Conservation (phyloP, 257 asterid genomes). For the Mentha longifolia region DNA sequence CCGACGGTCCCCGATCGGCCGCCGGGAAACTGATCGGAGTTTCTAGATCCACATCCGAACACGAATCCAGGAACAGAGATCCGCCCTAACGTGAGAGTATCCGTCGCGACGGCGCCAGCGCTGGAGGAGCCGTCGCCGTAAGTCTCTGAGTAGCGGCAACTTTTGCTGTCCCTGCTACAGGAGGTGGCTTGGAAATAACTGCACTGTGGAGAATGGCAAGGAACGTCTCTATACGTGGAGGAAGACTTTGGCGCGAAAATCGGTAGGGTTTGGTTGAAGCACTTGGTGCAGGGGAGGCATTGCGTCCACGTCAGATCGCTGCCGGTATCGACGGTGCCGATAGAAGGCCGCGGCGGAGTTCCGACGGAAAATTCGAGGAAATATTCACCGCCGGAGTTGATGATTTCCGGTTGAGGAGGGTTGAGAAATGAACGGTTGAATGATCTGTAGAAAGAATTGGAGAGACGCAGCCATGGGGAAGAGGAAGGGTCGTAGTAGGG, state of each 20-base stretch:
- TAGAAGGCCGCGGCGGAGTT: constrained; percentile 40
- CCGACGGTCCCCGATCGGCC: constrained; percentile 4
- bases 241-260: constrained; percentile 34
- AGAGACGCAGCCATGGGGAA: constrained; percentile 23
- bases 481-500: constrained; percentile 35
- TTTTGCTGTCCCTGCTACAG: constrained; percentile 1
- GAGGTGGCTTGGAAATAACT: background rate
- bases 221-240: constrained; percentile 14
- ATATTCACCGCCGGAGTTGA: constrained; percentile 30
- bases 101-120: constrained; percentile 36
- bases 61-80: background rate
- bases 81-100: constrained; percentile 31
- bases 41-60: background rate
- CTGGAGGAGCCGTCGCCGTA: constrained; percentile 37
- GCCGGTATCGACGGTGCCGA: constrained; percentile 44
- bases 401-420: constrained; percentile 13
- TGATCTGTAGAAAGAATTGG: constrained; percentile 27
- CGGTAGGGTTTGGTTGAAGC: constrained; percentile 38
- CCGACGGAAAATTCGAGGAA: constrained; percentile 43
- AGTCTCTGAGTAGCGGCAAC: constrained; percentile 13
- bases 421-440: constrained; percentile 23
- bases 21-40: background rate
- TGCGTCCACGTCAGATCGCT: constrained; percentile 51
- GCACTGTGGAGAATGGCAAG: constrained; percentile 18
- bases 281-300: constrained; percentile 44